phyloP scores from a whole-genome alignment of 2,329 filamentous ascomycete species.

The Aspergillus quadricinctus region DNA sequence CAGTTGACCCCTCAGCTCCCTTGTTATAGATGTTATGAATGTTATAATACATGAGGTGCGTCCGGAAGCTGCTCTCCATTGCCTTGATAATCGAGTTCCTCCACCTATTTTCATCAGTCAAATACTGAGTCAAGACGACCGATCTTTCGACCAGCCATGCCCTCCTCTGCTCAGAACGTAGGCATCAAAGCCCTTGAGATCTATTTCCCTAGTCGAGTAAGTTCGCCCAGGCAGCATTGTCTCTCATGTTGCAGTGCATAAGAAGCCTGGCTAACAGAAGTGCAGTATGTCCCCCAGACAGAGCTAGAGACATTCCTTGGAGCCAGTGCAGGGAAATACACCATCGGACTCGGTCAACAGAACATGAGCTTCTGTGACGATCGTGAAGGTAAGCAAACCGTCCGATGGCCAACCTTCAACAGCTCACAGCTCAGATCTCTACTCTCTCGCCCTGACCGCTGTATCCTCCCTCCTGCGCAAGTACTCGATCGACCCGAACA shows the following conservation, averaged over 20 bases:
- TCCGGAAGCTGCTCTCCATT: background rate
- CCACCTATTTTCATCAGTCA: background rate
- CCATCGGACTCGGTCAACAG: constrained; percentile 84
- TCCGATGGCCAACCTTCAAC: constrained; percentile 2
- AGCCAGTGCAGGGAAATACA: constrained; percentile 78
- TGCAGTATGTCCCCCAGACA: constrained; percentile 74
- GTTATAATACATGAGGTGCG: background rate
- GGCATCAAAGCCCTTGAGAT: constrained; percentile 92
- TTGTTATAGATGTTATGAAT: background rate
- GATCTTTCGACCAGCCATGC: constrained; percentile 48
- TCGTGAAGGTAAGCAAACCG: constrained; percentile 66
- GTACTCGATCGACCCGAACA: constrained; percentile 75
- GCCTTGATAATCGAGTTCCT: background rate
- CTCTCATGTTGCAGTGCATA: background rate
- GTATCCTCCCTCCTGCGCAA: constrained; percentile 74
- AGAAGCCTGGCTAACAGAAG: constrained; percentile 9
- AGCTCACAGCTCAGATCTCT: constrained; percentile 61
- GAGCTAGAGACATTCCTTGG: constrained; percentile 85
- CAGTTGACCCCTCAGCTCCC: background rate
- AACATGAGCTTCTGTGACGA: constrained; percentile 93
- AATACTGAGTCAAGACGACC: background rate
- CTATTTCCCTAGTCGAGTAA: constrained; percentile 80
- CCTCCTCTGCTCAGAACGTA: constrained; percentile 76
- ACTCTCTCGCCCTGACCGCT: constrained; percentile 76
- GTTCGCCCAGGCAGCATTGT: constrained; percentile 26